These are phyloP conservation scores for Chaetomium tenue DNA, from an alignment of 495 filamentous ascomycete genomes.

Conservation along the genomic window DNA sequence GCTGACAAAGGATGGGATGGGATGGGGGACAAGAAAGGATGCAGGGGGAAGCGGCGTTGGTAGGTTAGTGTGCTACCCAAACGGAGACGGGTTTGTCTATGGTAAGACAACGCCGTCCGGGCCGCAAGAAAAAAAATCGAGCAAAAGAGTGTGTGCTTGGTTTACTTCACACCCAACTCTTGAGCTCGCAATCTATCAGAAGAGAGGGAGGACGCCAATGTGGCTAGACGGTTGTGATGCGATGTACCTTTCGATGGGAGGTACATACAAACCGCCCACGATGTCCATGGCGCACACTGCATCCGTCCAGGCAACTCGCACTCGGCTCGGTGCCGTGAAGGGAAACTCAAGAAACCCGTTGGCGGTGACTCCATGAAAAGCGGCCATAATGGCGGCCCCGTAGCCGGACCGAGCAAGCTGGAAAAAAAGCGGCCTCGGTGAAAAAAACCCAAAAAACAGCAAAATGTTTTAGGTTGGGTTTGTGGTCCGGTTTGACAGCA, in stretches of 20 bases:
- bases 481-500: not conserved
- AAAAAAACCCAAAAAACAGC: too few relatives aligned
- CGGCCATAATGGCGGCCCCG: not conserved
- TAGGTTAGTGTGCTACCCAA: not conserved
- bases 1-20: too few relatives aligned
- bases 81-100: not conserved
- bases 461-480: not conserved
- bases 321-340: not conserved
- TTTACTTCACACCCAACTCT: too few relatives aligned
- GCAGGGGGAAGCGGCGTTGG: constrained; percentile 2
- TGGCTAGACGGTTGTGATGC: too few relatives aligned
- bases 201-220: too few relatives aligned
- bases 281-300: not conserved
- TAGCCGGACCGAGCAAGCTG: not conserved
- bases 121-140: too few relatives aligned
- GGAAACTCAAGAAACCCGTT: not conserved
- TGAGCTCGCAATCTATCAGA: too few relatives aligned
- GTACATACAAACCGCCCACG: not conserved
- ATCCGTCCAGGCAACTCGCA: not conserved
- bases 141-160: too few relatives aligned
- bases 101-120: too few relatives aligned
- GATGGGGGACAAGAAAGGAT: not conserved
- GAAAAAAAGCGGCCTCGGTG: not conserved
- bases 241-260: not conserved
- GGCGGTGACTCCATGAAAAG: not conserved